A percentile compares a stretch with the other conserved stretches of the same genome.
Conservation (phyloP, 306 rosid genomes). For the Carpinus fangiana region DNA sequence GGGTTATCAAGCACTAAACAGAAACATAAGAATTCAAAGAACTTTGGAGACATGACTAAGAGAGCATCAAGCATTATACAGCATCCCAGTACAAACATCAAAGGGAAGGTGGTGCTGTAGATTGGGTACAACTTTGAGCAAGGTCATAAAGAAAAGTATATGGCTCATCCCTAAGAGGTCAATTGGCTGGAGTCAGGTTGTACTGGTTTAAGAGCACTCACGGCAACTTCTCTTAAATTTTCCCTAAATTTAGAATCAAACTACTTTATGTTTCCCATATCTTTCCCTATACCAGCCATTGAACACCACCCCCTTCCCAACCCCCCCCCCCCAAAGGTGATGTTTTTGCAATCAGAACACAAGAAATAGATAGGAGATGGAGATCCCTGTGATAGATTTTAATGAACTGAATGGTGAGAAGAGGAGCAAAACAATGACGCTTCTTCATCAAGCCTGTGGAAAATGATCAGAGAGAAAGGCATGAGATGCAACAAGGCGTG, state of each 20-base stretch:
- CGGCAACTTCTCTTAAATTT: no score
- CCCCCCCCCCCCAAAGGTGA: constrained; percentile 26
- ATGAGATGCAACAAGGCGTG: no score
- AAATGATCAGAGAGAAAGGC: constrained; percentile 30
- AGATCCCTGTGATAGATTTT: constrained; percentile 74
- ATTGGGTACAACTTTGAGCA: background rate
- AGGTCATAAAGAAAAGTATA: background rate
- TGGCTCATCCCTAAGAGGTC: background rate
- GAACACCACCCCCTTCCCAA: constrained; percentile 46
- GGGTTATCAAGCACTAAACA: constrained; percentile 11
- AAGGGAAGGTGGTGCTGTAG: background rate
- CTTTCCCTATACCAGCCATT: no score
- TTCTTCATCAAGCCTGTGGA: constrained; percentile 71
- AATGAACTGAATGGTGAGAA: constrained; percentile 56
- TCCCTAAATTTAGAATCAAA: no score
- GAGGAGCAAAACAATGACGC: constrained; percentile 55
- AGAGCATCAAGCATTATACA: background rate
- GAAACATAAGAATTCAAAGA: constrained; percentile 2
- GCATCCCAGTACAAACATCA: background rate
- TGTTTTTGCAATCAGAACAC: constrained; percentile 35
- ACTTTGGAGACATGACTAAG: background rate
- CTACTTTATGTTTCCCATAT: no score
- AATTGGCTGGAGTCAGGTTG: background rate
- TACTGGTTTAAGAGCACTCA: background rate
- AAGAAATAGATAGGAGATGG: constrained; percentile 34